Conservation (phyloP, 2,329 filamentous ascomycete species). For the Aspergillus sp. region DNA sequence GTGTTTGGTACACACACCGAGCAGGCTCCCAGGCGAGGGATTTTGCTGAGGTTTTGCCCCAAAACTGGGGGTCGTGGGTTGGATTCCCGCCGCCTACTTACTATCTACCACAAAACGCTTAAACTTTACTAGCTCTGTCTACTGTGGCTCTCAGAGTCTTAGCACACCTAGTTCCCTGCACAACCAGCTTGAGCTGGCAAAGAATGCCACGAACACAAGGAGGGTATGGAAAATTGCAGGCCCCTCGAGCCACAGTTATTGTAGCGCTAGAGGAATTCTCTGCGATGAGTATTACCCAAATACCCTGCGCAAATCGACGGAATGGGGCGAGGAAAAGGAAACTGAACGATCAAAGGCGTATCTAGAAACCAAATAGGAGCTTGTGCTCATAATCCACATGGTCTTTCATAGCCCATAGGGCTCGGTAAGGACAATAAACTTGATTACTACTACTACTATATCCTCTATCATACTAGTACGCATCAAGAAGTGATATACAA, state of each 20-base stretch:
- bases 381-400: too few relatives aligned
- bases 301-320: background rate
- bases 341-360: background rate
- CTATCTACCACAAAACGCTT: background rate
- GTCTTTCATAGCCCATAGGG: too few relatives aligned
- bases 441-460: too few relatives aligned
- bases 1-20: background rate
- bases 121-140: too few relatives aligned
- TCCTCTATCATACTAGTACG: too few relatives aligned
- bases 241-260: too few relatives aligned
- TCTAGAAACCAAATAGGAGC: background rate
- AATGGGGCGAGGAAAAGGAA: background rate
- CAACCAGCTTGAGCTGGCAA: too few relatives aligned
- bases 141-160: too few relatives aligned
- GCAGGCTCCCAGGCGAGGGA: background rate
- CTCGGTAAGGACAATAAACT: too few relatives aligned
- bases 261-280: background rate
- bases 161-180: too few relatives aligned
- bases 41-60: background rate
- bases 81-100: background rate
- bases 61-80: background rate
- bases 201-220: too few relatives aligned
- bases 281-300: background rate
- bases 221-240: too few relatives aligned
- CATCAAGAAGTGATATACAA: background rate